Evolutionary conservation across 106 monocot species (phyloP), one percentile per base, ranked within the genome.

Genomic region (Iris macrosiphon): DNA sequence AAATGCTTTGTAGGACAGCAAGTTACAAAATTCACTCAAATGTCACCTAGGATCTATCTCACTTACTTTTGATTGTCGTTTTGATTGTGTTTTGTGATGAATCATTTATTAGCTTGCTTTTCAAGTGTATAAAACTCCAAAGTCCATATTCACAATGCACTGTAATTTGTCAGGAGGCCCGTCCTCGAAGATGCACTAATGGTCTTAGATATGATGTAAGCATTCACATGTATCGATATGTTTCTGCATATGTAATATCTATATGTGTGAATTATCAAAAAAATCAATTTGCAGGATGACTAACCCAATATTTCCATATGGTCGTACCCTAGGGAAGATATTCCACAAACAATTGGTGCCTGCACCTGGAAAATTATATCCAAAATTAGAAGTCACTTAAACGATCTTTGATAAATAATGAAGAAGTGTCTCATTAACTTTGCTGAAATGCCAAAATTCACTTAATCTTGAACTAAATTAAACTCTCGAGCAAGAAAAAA

Each of bases 271-370:
- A 50, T 50, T 50, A 53, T 33, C 31, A 33, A 33, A 19, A 18
- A 18, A 31, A 25, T 57, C 23, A 39, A 22, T 19, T 25, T 26
- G 13, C 6, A 41, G 41, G 41, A 41, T 26, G 7, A 77, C 77
- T 72, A 41, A 96, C 96, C 96, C 52, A 96, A 80, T 82, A 96
- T 82, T 75, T 96, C 96, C 90, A 90, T 96, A 46, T 90, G 96
- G 52, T 96, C 95, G 66, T 96, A 86, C 7, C 89, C 95, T 27
- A 96, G 66, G 31, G 95, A 96, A 55, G 95, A 52, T 71, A 96
- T 77, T 57, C 90, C 96, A 80, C 96, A 96, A 57, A 90, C 96
- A 60, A 90, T 35, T 18, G 96, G 90, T 51, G 59, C 57, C 27
- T 80, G 55, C 38, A 86, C 90, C 96, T 96, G 71, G 54, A 80